Base-by-base conservation (phyloP, 2,329 filamentous ascomycete genomes). In the Zasmidium citrigriseum region DNA sequence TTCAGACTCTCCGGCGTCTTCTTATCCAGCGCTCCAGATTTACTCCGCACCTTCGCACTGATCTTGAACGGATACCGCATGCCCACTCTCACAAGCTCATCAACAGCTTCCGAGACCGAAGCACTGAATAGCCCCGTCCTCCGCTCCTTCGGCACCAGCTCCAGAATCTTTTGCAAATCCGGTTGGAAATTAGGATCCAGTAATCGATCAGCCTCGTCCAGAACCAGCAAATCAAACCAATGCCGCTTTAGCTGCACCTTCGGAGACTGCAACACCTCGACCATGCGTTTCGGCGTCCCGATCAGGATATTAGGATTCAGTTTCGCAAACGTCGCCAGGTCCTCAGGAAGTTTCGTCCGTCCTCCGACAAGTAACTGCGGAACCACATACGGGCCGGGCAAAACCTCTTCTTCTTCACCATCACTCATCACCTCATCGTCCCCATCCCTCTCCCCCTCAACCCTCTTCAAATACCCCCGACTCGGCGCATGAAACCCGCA, bases 41-140 rank as follows among this genome's bases (percentile, higher is more conserved):
- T 86, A 71, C 85, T 86, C 75, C 93, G 95, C 54, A 99, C 95
- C 68, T 93, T 95, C 52, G 98, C 95, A 11, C 90, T 89, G 61
- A 99, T 91, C 70, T 96, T 96, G 68, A 97, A 93, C 0, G 95
- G 95, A 74, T 99, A 98, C 38, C 95, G 84, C 64, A 98, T 78
- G 20, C 95, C 95, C 7, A 97, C 91, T 34, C 93, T 85, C 53
- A 99, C 92, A 55, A 99, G 89, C 72, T 97, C 90, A 62, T 93
- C 88, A 0, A 99, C 90, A 1, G 95, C 95, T 71, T 98, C 95
- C 67, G 89, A 95, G n/a, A 99, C 90, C 68, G 90, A 96, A 12
- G 95, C 95, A 70, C 91, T 96, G 76, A 98, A 99, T 0, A 99
- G 79, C 0, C 95, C 95, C 0, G 95, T 99, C 50, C 95, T 84